Evolutionary conservation across 75 land plant genomes (phyloP).

Genomic region (Pinus taeda): DNA sequence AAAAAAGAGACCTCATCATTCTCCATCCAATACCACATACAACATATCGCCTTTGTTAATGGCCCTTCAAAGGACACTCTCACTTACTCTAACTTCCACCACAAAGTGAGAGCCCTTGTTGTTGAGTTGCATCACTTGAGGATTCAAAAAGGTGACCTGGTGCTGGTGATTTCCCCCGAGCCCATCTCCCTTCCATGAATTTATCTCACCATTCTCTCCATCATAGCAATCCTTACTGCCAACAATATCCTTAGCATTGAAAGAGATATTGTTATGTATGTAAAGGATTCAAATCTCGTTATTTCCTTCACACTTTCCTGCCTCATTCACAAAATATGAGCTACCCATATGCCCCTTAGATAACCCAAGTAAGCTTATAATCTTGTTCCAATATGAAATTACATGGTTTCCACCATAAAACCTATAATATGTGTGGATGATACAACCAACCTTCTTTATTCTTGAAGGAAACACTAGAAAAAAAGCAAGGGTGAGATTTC

Average conservation of each 20-base stretch:
- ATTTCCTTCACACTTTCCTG: slow-evolving; percentile 34
- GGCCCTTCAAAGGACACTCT: slow-evolving; percentile 23
- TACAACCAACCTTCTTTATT: slow-evolving; percentile 66
- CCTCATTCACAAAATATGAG: slow-evolving; percentile 18
- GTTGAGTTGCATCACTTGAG: slow-evolving; percentile 15
- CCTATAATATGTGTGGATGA: slow-evolving; percentile 29
- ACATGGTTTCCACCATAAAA: background rate
- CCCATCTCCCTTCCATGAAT: slow-evolving; percentile 48
- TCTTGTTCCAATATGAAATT: background rate
- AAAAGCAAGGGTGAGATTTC: slow-evolving; percentile 60
- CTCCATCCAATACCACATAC: slow-evolving; percentile 34
- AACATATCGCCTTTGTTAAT: slow-evolving; percentile 40
- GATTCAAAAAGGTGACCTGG: slow-evolving; percentile 37
- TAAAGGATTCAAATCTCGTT: slow-evolving; percentile 27
- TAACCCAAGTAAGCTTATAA: background rate
- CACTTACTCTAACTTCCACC: slow-evolving; percentile 44
- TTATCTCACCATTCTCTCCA: slow-evolving; percentile 47
- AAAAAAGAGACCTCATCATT: slow-evolving; percentile 53
- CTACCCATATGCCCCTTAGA: background rate
- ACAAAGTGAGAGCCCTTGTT: slow-evolving; percentile 27
- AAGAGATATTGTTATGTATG: slow-evolving; percentile 52
- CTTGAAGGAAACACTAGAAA: slow-evolving; percentile 77
- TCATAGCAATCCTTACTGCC: slow-evolving; percentile 66
- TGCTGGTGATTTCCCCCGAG: slow-evolving; percentile 52
- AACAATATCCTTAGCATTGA: slow-evolving; percentile 50